Evolutionary conservation across 768 basidiomycete genomes (phyloP), one percentile per base, ranked within the genome.

Genomic region (Phlebiopsis flavidoalba): DNA sequence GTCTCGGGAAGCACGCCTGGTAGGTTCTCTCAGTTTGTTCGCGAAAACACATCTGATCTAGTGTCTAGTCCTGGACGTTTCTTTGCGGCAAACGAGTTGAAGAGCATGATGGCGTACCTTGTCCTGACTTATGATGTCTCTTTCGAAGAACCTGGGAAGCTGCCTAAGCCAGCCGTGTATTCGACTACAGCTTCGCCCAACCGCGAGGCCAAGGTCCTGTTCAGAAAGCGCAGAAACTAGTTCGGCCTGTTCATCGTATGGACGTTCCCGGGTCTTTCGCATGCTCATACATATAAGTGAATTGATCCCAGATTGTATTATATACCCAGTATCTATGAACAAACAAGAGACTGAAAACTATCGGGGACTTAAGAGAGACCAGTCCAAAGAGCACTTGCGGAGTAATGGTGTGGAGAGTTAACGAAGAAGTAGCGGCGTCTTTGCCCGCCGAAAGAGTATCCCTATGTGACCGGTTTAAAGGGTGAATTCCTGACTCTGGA

Each of bases 191-290:
- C 61, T 31, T 31, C 67, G 0, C 72, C 72, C 1, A 59, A 66
- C 53, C 62, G 51, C 5, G 64, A 40, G 12, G 71, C 71, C n/a
- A 48, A 55, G 51, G 63, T 73, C 21, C 45, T 73, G 59, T 71
- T 72, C 60, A 72, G 65, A 22, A 87, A 83, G 22, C 47, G 58
- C 15, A 35, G 35, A 17, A 33, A 36, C 33, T 53, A 21, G n/a
- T 8, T 17, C 10, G 40, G 40, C 3, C 12, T 43, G 8, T 43
- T 4, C 40, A 17, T 43, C 40, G 40, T 3, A 12, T 31, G 26
- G 26, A 31, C 26, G 26, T 31, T 31, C 6, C 2, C 26, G 26
- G 26, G 26, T 31, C 6, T 31, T 6, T 2, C 6, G 26, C 6
- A 2, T 31, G 26, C 26, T 31, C 3, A 31, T 31, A 31, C 6